Base-by-base conservation (phyloP, 2,329 filamentous ascomycete species). In the Claviceps pusilla region DNA sequence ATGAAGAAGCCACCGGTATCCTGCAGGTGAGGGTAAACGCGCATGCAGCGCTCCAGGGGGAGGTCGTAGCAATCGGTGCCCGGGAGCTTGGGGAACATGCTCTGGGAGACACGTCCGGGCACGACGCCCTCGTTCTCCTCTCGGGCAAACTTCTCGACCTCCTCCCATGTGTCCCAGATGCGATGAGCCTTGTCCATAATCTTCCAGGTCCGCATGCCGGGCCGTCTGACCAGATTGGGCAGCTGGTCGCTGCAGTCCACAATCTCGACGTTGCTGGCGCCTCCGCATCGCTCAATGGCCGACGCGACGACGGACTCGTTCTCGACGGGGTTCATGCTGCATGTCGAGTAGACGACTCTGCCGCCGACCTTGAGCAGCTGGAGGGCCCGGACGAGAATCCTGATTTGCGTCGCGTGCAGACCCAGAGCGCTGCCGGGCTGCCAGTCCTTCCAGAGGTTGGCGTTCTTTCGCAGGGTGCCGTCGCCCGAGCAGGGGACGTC, bases 1-100 rank as follows among this genome's bases (percentile, higher is more conserved):
- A 98, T 96, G 73, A 98, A 98, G 76, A 98, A 98, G 28, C 86
- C 91, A 54, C 93, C 93, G 3, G 93, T 98, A 63, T 98, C 89
- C 70, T 98, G 93, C 65, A 89, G 78, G 68, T 98, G 93, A 39
- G 90, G 87, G 68, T 97, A 98, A 7, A 98, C 83, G 58, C 93
- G 81, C 78, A 97, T 90, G 70, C 91, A 96, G 57, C 86, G 81
- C 63, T 96, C 87, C 19, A 97, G 77, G 16, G 89, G 89, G 29
- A 96, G 76, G 69, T 78, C 64, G 69, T 79, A 74, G 54, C 77
- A 79, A 33, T 74, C 71, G 43, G 72, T 70, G 16, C 70, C 71
- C 55, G 75, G 74, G 0, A 80, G 76, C 43, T 71, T 71, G 5
- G 90, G 78, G 71, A 98, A 98, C 87, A 96, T 95, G 66, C 82